Conservation (phyloP, 2,329 filamentous ascomycete species). For the Xylariaceae sp. region DNA sequence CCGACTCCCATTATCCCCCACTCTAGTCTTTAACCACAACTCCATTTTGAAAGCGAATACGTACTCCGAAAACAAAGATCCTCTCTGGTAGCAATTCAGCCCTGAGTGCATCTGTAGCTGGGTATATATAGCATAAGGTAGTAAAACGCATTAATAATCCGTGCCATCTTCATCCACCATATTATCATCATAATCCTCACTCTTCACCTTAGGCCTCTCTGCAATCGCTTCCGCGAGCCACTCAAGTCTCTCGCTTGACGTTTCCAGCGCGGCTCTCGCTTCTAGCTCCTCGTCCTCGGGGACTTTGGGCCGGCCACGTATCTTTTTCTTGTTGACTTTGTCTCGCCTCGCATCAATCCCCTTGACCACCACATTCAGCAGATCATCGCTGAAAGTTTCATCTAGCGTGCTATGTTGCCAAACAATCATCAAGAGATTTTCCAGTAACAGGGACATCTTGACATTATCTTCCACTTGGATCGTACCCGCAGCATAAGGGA, state of each 20-base stretch:
- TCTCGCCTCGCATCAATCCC: constrained; percentile 46
- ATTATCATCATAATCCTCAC: constrained; percentile 14
- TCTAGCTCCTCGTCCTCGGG: constrained; percentile 35
- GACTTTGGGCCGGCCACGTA: constrained; percentile 17
- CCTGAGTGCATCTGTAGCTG: too few relatives aligned
- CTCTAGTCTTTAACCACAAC: background rate
- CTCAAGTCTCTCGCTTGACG: constrained; percentile 41
- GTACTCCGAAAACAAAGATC: background rate
- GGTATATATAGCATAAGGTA: too few relatives aligned
- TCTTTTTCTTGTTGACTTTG: constrained; percentile 40
- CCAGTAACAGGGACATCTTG: constrained; percentile 63
- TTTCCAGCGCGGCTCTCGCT: constrained; percentile 40
- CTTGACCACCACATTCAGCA: constrained; percentile 38
- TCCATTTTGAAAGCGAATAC: background rate
- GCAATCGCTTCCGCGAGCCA: constrained; percentile 36
- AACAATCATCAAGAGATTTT: constrained; percentile 55
- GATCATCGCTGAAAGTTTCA: constrained; percentile 32
- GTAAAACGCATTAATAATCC: constrained; percentile 13
- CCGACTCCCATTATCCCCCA: background rate
- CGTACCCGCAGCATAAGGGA: constrained; percentile 59
- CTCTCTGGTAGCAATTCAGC: background rate
- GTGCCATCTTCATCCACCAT: constrained; percentile 17
- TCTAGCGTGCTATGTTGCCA: constrained; percentile 32
- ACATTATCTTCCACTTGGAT: constrained; percentile 61
- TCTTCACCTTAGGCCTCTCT: constrained; percentile 15